These are phyloP conservation scores for Pyricularia grisea DNA, from an alignment of 2,329 filamentous ascomycete species.

Conservation along the genomic window DNA sequence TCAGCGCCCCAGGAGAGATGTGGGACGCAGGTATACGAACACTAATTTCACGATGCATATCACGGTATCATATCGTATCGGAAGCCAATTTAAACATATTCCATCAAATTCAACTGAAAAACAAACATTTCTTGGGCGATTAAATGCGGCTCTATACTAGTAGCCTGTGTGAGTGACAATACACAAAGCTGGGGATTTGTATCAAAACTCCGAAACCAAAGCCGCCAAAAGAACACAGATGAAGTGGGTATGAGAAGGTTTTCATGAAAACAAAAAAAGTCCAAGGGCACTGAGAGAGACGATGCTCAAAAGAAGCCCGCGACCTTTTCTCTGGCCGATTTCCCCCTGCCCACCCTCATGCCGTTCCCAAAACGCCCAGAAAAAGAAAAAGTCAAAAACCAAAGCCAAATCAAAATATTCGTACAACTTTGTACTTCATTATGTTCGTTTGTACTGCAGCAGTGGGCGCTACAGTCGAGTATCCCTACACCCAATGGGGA, in stretches of 20 bases:
- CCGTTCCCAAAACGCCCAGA: background rate
- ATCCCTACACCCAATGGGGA: background rate
- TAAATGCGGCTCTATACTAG: conserved; percentile 51
- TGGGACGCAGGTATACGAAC: background rate
- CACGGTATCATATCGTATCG: background rate
- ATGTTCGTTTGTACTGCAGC: background rate
- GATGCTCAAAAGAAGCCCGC: background rate
- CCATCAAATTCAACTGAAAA: background rate
- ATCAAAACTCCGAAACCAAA: background rate
- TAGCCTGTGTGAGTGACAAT: conserved; percentile 2
- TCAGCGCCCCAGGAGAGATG: background rate
- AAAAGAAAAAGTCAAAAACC: background rate
- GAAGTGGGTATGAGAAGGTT: background rate
- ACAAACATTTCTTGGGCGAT: background rate
- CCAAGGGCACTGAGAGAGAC: too few species aligned
- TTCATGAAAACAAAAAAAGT: background rate
- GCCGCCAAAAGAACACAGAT: background rate
- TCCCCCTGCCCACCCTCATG: background rate
- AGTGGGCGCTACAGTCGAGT: background rate
- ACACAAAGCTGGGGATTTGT: background rate
- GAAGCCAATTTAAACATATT: background rate
- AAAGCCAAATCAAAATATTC: background rate
- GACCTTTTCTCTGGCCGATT: background rate
- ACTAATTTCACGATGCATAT: background rate
- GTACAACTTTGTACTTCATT: background rate